Base-by-base conservation (phyloP, 78 protist genomes). In the Dictyostelium purpureum region DNA sequence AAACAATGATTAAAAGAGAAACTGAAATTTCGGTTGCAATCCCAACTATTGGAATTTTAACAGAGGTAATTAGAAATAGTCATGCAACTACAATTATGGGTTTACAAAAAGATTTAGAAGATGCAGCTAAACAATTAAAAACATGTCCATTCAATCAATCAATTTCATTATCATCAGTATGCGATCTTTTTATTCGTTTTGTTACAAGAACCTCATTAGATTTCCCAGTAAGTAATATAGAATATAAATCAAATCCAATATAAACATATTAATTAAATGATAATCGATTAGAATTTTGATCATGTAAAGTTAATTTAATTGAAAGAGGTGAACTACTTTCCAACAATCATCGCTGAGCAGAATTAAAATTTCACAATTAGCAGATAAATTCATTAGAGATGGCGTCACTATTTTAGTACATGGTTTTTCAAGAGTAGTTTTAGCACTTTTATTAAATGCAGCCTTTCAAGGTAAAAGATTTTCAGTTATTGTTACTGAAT, bases 351-450 rank as follows among this genome's bases (percentile, higher is more conserved):
- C 31, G 33, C 42, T 7, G 35, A 69, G 92, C 35, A 77, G 98
- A 9, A n/a, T 12, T 16, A 42, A 24, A 69, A 93, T 98, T 26
- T 95, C 97, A n/a, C 6, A 49, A 28, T 63, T 88, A 14, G 97
- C 96, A 61, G 76, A 42, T 42, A 82, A 67, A 35, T 97, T 98
- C 66, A 90, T 98, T 54, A 61, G 89, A 40, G 98, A 95, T 47
- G 97, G 97, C 12, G 74, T 79, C 16, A 88, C 90, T 49, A 82
- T 98, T 42, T 81, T 97, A 24, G 96, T 94, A 4, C 96, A 79
- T 66, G 95, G 96, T 47, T 95, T 61, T 57, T 97, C 98, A 7
- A 96, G 97, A 12, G 96, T 95, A 5, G 97, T 97, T 21, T 18
- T 95, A 14, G 69, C 45, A 12, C 45, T 96, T 18, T 91, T 97